Evolutionary conservation across 148 eudicot genomes (phyloP), one percentile per base, ranked within the genome.

Genomic region (Rhododendron henanense): DNA sequence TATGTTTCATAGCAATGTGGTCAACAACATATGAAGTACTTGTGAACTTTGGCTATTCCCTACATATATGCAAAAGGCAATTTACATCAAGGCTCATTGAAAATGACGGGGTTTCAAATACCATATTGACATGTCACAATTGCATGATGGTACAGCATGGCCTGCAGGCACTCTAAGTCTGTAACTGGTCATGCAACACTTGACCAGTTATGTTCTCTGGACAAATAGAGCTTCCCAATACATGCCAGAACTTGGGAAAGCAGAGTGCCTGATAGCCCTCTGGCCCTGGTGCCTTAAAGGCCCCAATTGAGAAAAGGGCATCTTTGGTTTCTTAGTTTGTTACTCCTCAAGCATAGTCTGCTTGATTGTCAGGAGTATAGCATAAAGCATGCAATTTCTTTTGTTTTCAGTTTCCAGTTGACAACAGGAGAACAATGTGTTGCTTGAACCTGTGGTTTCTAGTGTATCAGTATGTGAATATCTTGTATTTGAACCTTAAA

Each of bases 1-100:
- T 96, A 88, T 85, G 86, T 83, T 87, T 73, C 47, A 21, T 47
- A 19, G 82, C 33, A 16, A 9, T 61, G 73, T n/a, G 28, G 10
- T 59, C 41, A n/a, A 39, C 47, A 78, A 77, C 31, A 33, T 55
- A 1, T 35, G 15, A 28, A 53, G 69, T 81, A 55, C 45, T 53
- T 81, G 28, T 55, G 82, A 79, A 50, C 59, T 51, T 33, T 55
- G 21, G 16, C 50, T 28, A 16, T 83, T 47, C 28, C 51, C 41
- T 84, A 33, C 19, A 8, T 76, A 13, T 14, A 23, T 35, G 37
- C 4, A 31, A 3, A 47, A 33, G 41, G 21, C 69, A 39, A 35
- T 61, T 84, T 37, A 16, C 23, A 21, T 75, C 37, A 13, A 45
- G 57, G 77, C 41, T 83, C 31, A 61, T 13, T 0, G 35, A 81